phyloP scores from a whole-genome alignment of 2,329 filamentous ascomycete genomes.

The Metarhizium sp. region DNA sequence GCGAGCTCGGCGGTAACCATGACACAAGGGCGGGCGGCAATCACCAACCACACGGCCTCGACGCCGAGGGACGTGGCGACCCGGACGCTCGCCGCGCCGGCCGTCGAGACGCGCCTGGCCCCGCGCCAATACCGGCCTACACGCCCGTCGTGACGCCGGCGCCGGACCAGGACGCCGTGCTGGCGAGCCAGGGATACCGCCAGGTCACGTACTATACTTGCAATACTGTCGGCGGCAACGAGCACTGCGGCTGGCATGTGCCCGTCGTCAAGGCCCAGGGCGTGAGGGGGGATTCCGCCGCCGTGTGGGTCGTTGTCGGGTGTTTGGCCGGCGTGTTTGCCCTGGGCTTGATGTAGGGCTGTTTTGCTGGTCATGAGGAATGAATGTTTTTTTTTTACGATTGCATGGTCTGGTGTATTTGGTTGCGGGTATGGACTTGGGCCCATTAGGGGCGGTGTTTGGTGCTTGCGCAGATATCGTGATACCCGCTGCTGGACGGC shows the following conservation, averaged over 20 bases:
- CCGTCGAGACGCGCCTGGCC: constrained; percentile 7
- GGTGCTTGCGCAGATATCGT: too few relatives aligned
- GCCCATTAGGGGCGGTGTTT: too few relatives aligned
- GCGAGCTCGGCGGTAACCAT: background rate
- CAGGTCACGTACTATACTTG: constrained; percentile 26
- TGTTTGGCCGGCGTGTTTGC: constrained; percentile 16
- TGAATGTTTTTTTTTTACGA: background rate
- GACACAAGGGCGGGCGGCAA: background rate
- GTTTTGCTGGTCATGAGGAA: background rate
- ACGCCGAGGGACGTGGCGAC: background rate
- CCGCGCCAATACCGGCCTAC: constrained; percentile 12
- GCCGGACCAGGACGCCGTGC: constrained; percentile 19
- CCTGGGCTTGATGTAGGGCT: constrained; percentile 13
- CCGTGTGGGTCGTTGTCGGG: constrained; percentile 12
- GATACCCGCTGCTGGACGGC: constrained; percentile 6
- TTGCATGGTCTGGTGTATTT: background rate
- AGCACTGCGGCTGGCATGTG: constrained; percentile 27
- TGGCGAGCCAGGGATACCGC: constrained; percentile 20
- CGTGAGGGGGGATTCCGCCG: constrained; percentile 12
- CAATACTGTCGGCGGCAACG: constrained; percentile 18
- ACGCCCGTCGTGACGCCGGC: constrained; percentile 21
- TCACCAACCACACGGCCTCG: background rate
- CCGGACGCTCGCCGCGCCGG: background rate
- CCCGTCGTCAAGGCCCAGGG: constrained; percentile 19
- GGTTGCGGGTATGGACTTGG: background rate